Base-by-base conservation (phyloP, 2,329 filamentous ascomycete species). In the Fusarium mexicanum region DNA sequence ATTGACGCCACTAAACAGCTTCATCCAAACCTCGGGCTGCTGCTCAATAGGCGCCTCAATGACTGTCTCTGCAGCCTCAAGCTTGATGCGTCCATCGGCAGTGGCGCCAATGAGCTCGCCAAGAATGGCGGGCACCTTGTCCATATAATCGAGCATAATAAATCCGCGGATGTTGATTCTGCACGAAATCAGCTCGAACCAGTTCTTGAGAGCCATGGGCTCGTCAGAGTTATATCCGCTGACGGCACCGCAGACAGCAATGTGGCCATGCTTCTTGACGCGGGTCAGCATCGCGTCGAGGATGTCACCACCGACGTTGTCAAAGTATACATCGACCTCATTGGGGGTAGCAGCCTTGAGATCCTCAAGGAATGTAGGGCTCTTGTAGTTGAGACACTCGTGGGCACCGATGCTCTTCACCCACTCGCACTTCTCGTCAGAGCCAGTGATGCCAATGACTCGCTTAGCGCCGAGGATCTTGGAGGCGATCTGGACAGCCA, bases 351-450 rank as follows among this genome's bases (percentile, higher is more conserved):
- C 78, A 6, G 65, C 69, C 64, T 77, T 79, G 47, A 79, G 72
- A 2, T 79, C 78, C 64, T 78, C 71, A 4, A 68, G 37, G 57
- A 79, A 79, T 31, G 73, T 79, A 43, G 77, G 78, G 63, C 77
- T 79, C 71, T 79, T 79, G 68, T 79, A 79, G 76, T 79, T 77
- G 64, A 79, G 64, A 57, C 78, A 79, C 43, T 76, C 78, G 35
- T 79, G 74, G 1, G 78, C 78, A 6, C 78, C 78, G 1, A 79
- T 78, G 53, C 75, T 69, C 55, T 72, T 69, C 7, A 79, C 78
- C 78, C 78, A 79, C 43, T 72, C 67, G 10, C 78, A 79, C 72
- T 79, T 79, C 65, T 79, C 78, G 18, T 78, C 76, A 3, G 75
- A 75, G 24, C 78, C 78, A 0, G 78, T 78, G 48, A 79, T 79